A percentile compares a stretch with the other conserved stretches of the same genome.
These are phyloP conservation scores for Emergomyces pasteurianus DNA, from an alignment of 2,329 filamentous ascomycete species.

Conservation along the genomic window DNA sequence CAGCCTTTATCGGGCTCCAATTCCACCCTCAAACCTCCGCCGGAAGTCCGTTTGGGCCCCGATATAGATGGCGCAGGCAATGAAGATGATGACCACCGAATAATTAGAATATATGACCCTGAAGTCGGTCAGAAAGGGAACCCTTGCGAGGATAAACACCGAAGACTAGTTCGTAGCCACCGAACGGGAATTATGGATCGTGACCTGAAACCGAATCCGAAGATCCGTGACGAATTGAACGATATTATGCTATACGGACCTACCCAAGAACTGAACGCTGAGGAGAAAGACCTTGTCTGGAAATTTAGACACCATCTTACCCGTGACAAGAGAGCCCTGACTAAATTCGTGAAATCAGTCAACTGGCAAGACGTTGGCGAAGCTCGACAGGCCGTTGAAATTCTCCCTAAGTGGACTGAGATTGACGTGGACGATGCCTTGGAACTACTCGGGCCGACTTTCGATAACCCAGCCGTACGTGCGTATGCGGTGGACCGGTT, in stretches of 20 bases:
- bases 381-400: constrained; percentile 75
- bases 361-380: constrained; percentile 83
- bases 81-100: constrained; percentile 38
- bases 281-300: constrained; percentile 95
- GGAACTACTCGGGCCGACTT: constrained; percentile 82
- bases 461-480: constrained; percentile 76
- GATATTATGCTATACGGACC: constrained; percentile 84
- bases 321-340: constrained; percentile 80
- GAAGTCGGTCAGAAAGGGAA: constrained; percentile 85
- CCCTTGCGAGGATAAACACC: constrained; percentile 88
- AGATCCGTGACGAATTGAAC: constrained; percentile 88
- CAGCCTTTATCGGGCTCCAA: constrained; percentile 53
- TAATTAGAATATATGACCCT: constrained; percentile 85
- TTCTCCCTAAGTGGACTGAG: constrained; percentile 86
- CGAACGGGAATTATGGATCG: constrained; percentile 90
- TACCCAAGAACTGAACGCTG: constrained; percentile 72
- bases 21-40: constrained; percentile 63
- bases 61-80: constrained; percentile 62
- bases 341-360: constrained; percentile 96
- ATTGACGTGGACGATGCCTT: constrained; percentile 96
- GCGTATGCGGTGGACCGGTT: constrained; percentile 88
- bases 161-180: constrained; percentile 79
- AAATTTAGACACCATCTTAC: constrained; percentile 93
- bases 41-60: constrained; percentile 80
- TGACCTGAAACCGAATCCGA: constrained; percentile 90